Percentiles rank a stretch among this genome's conserved stretches.
Evolutionary conservation across 73 alveolate genomes (phyloP).

Genomic region (Tetrahymena elliotti): DNA sequence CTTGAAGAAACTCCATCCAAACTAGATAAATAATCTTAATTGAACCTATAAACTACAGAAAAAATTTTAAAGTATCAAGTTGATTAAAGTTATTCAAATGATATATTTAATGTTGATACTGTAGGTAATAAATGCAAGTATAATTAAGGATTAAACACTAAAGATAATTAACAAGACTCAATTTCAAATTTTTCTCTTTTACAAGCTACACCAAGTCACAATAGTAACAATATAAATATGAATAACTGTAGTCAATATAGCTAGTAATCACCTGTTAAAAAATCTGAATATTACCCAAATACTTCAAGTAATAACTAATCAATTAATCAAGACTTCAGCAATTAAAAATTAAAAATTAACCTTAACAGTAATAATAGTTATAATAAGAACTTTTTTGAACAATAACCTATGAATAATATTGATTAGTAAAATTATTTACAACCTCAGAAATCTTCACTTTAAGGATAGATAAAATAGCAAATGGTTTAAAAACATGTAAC

Average conservation of each 20-base stretch:
- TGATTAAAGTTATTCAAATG: background rate
- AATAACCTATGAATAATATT: background rate
- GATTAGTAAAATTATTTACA: background rate
- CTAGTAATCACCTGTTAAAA: background rate
- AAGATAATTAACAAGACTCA: background rate
- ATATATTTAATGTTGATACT: background rate
- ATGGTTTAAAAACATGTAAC: background rate
- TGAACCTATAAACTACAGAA: background rate
- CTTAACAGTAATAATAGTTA: background rate
- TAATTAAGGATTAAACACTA: background rate
- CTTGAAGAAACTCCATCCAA: background rate
- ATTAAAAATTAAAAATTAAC: background rate
- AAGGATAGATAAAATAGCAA: background rate
- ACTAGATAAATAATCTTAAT: background rate
- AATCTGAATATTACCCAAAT: background rate
- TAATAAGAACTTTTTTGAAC: background rate
- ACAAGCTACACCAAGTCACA: background rate
- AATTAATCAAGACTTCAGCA: background rate
- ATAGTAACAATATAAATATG: background rate
- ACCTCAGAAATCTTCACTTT: background rate
- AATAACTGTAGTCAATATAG: background rate
- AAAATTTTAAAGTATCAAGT: background rate
- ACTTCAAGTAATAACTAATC: background rate
- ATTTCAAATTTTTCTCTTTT: background rate
- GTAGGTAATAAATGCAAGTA: background rate